Base-by-base conservation (phyloP, 2,329 filamentous ascomycete genomes). In the Diaporthe citri region DNA sequence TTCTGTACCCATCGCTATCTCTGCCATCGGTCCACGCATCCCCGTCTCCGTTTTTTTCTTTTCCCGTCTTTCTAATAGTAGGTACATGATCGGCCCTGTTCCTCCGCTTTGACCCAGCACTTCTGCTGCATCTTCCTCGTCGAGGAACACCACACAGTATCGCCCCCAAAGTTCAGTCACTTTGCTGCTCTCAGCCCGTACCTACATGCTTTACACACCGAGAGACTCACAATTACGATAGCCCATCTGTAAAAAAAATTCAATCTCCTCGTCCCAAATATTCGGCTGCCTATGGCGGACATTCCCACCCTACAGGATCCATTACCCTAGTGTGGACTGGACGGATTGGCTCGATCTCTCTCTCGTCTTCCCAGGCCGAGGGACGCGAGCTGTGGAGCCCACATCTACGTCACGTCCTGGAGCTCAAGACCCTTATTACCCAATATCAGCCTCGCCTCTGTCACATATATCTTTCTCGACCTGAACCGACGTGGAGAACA, bases 391-490 rank as follows among this genome's bases (percentile, higher is more conserved):
- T 67, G 31, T 69, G 64, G 64, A 55, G 34, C 48, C 64, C 46
- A 41, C 46, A 22, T 31, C 64, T 69, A 55, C 64, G 64, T 69
- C 64, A 69, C 64, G 64, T n/a, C 34, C 64, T 22, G 64, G 64
- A 69, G 48, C 48, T 69, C 64, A 39, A 52, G 64, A 69, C 48
- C 48, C 64, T 69, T 69, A 41, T 69, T 55, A 69, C 48, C 48
- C 48, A 69, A 55, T 41, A 69, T 69, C 64, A 69, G 48, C 64
- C 34, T 69, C 64, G 64, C 64, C 64, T 69, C n/a, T 69, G 64
- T 55, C 64, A 69, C 64, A 69, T 69, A 69, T 41, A 69, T 69
- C 64, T 69, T 55, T 69, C 17, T 69, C 48, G 34, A 69, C 64
- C 48, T 55, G 64, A 55, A 22, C 34, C 64, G 64, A 39, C 64